Evolutionary conservation across 768 basidiomycete genomes (phyloP), one percentile per base, ranked within the genome.

Genomic region (Tulasnella sp.): DNA sequence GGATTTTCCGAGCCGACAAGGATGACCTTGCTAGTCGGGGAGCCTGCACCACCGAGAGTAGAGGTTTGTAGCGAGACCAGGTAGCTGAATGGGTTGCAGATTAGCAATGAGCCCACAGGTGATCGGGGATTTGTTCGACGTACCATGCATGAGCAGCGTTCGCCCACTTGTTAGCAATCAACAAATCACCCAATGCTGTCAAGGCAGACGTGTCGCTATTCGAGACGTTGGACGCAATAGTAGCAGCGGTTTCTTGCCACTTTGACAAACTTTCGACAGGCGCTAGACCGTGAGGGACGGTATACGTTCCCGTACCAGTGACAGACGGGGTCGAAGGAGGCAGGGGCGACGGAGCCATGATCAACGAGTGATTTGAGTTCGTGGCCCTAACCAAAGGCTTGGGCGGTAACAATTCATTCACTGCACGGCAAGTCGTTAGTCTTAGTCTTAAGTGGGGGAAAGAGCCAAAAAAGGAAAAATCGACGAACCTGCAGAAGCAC

Each of bases 131-230:
- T 41, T 5, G 7, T 69, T 12, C 5, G 42, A 81, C 89, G 75
- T 77, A 98, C 96, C 97, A 99, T 72, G 84, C 87, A 83, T 98
- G 95, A 29, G 94, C 94, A 19, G 95, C 94, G 76, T 95, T 90
- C 9, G 87, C 80, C 81, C 91, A 88, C 39, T 90, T 85, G 75
- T 89, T 88, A 5, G 86, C 82, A 16, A 82, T 78, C n/a, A 99
- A 83, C 75, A 87, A 88, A 77, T 96, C 93, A 42, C 95, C 96
- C 1, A 99, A 84, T 16, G 90, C 86, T 35, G 92, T 91, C 70
- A 98, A 78, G 17, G 92, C 88, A 14, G 88, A 85, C 0, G 90
- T 88, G 63, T 87, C 85, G 71, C 95, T 92, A 82, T 84, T 75
- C 87, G 79, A n/a, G 88, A 86, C 69, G 72, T 87, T 91, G 34